Conservation (phyloP, 2,329 filamentous ascomycete species). For the Cladobotryum protrusum region DNA sequence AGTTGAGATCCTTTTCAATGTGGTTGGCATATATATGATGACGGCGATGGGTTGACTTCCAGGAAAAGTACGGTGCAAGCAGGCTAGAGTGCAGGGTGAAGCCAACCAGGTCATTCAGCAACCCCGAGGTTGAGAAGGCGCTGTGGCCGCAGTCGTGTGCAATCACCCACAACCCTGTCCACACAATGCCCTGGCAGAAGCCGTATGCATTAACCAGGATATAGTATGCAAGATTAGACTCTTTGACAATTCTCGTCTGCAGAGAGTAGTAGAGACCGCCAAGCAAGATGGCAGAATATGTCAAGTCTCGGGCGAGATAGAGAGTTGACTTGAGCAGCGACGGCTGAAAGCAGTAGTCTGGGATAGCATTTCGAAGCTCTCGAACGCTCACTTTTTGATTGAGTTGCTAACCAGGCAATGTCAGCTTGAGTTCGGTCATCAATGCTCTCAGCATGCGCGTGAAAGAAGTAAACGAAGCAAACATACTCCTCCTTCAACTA, state of each 20-base stretch:
- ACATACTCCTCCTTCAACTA: too few species aligned
- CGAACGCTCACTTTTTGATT: not conserved
- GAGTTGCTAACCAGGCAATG: not conserved
- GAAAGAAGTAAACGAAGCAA: too few species aligned
- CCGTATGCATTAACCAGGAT: too few species aligned
- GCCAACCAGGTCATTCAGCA: conserved; percentile 13
- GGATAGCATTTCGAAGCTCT: not conserved
- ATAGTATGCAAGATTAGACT: too few species aligned
- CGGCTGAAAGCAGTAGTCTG: not conserved
- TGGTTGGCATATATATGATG: not conserved
- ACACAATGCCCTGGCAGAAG: not conserved
- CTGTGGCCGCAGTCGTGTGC: conserved; percentile 16
- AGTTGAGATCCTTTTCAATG: not conserved
- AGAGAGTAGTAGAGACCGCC: too few species aligned
- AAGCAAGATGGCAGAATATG: too few species aligned
- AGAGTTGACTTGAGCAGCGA: not conserved
- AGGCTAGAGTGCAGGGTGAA: conserved; percentile 22
- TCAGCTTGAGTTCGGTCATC: too few species aligned
- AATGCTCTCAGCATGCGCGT: too few species aligned
- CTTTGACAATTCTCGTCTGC: too few species aligned
- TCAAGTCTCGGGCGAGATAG: not conserved
- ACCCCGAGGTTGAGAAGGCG: conserved; percentile 10
- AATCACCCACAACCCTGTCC: conserved; percentile 11
- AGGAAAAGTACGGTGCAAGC: conserved; percentile 17
- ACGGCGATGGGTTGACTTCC: conserved; percentile 4